Evolutionary conservation across 2,329 filamentous ascomycete species (phyloP).

Genomic region (Coleophoma eucalyptorum): DNA sequence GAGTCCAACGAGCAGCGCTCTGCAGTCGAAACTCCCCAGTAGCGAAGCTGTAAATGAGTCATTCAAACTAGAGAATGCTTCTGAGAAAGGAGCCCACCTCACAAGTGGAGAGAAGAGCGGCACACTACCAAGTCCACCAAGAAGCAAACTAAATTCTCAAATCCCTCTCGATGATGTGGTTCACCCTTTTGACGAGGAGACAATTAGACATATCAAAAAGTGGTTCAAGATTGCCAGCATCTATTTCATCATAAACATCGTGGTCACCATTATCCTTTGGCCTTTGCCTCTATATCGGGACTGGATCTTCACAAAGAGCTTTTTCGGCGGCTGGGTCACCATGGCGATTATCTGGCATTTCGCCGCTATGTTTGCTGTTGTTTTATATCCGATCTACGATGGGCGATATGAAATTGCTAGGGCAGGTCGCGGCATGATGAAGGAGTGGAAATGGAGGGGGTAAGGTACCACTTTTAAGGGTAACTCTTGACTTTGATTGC

Average conservation of each 20-base stretch:
- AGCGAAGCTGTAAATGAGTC: background rate
- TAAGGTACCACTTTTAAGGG: too few relatives aligned
- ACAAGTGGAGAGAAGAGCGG: slow-evolving; percentile 26
- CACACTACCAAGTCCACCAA: background rate
- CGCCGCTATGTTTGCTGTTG: slow-evolving; percentile 38
- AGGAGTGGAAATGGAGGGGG: background rate
- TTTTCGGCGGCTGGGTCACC: slow-evolving; percentile 47
- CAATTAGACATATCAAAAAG: slow-evolving; percentile 27
- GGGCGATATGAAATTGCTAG: slow-evolving; percentile 35
- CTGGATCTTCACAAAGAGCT: slow-evolving; percentile 43
- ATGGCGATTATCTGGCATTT: slow-evolving; percentile 50
- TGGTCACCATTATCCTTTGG: slow-evolving; percentile 43
- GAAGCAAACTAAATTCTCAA: background rate
- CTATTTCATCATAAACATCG: slow-evolving; percentile 36
- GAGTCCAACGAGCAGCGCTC: slow-evolving; percentile 14
- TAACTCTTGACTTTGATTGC: too few relatives aligned
- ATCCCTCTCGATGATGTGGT: slow-evolving; percentile 34
- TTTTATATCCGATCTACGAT: slow-evolving; percentile 44
- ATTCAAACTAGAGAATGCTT: background rate
- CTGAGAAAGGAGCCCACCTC: slow-evolving; percentile 31
- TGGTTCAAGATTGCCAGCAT: slow-evolving; percentile 37
- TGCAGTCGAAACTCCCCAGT: background rate
- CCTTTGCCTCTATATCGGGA: slow-evolving; percentile 45
- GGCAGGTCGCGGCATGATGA: background rate
- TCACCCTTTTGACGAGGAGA: slow-evolving; percentile 37